Evolutionary conservation across 2,329 filamentous ascomycete species (phyloP).

Genomic region (Sporothrix brasiliensis): DNA sequence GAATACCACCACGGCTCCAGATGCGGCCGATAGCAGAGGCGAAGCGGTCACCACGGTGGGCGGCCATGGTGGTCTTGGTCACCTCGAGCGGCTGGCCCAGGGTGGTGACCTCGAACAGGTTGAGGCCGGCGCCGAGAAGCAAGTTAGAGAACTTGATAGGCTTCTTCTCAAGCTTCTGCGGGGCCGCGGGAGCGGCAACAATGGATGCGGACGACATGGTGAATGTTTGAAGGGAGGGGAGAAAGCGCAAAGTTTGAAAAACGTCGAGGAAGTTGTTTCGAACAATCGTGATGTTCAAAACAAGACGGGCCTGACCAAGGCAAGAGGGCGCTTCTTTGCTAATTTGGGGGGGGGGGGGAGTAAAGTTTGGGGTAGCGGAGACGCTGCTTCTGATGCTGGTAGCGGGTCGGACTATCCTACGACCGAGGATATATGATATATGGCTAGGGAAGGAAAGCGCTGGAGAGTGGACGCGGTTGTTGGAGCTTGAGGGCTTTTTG

Average conservation of each 20-base stretch:
- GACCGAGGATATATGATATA: conserved; percentile 28
- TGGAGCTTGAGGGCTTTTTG: conserved; percentile 22
- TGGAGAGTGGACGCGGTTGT: conserved; percentile 8
- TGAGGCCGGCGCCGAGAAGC: conserved; percentile 89
- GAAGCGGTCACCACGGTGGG: conserved; percentile 89
- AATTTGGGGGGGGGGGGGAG: conserved; percentile 31
- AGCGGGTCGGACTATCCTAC: conserved; percentile 32
- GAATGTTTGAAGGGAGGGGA: conserved; percentile 44
- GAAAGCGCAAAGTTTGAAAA: conserved; percentile 3
- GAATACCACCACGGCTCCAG: conserved; percentile 88
- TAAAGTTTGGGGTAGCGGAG: conserved; percentile 31
- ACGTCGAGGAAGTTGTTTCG: conserved; percentile 23
- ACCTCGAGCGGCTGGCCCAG: conserved; percentile 87
- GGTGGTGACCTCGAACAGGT: conserved; percentile 84
- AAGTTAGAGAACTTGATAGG: conserved; percentile 99
- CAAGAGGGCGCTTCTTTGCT: conserved; percentile 86
- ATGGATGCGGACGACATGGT: conserved; percentile 65
- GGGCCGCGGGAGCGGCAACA: conserved; percentile 54
- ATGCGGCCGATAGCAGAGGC: conserved; percentile 77
- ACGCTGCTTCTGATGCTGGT: conserved; percentile 22
- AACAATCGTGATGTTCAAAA: conserved; percentile 29
- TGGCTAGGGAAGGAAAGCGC: conserved; percentile 4
- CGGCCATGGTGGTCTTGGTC: conserved; percentile 99
- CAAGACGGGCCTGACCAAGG: conserved; percentile 93
- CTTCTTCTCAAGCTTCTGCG: conserved; percentile 85